Evolutionary conservation across 192 early-diverging fungal species (phyloP).

Genomic region (Diversispora epigaea): DNA sequence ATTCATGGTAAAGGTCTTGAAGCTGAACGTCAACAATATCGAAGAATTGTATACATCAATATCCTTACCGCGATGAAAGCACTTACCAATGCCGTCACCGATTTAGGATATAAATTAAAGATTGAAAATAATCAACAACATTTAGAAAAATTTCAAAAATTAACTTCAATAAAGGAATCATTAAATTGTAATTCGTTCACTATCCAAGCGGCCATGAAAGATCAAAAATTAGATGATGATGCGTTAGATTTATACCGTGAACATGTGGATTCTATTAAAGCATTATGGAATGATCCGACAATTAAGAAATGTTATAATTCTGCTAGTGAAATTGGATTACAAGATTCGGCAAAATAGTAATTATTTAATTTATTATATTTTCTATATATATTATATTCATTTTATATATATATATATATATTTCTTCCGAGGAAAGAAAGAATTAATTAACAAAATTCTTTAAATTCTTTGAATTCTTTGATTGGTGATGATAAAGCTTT

Average conservation of each 20-base stretch:
- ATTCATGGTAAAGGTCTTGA: conserved; percentile 42
- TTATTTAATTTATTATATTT: not conserved
- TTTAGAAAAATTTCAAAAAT: conserved; percentile 33
- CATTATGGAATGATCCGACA: conserved; percentile 45
- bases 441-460: too few relatives aligned
- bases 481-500: conserved; percentile 37
- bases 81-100: conserved; percentile 35
- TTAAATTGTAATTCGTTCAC: conserved; percentile 44
- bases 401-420: not conserved
- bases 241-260: conserved; percentile 41
- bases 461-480: too few relatives aligned
- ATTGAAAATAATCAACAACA: conserved; percentile 34
- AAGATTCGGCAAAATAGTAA: conserved; percentile 54
- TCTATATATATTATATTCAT: not conserved
- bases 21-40: conserved; percentile 44
- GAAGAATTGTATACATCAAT: conserved; percentile 43
- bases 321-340: conserved; percentile 43
- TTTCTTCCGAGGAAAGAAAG: too few relatives aligned
- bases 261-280: conserved; percentile 43
- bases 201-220: conserved; percentile 29
- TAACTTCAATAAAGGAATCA: conserved; percentile 29
- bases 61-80: conserved; percentile 48
- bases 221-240: conserved; percentile 41
- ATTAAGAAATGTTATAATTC: conserved; percentile 39
- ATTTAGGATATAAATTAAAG: conserved; percentile 36